A percentile compares a stretch with the other conserved stretches of the same genome.
phyloP scores from a whole-genome alignment of 176 grass and related monocot species.

The Hyparrhenia diplandra region DNA sequence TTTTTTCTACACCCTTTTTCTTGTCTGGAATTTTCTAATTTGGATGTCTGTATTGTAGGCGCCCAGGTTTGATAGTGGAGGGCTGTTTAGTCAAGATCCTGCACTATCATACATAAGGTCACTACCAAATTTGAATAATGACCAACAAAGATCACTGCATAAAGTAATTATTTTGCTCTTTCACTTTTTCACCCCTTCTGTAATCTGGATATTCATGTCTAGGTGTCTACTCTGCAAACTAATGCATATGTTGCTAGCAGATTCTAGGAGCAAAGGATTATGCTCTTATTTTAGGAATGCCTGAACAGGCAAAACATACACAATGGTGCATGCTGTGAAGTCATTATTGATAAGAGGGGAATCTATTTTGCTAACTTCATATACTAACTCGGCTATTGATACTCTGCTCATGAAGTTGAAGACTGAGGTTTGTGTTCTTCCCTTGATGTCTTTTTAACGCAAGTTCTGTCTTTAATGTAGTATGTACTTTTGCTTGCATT shows the following conservation, averaged over 20 bases:
- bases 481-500: neutral
- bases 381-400: conserved; percentile 99
- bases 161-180: conserved; percentile 56
- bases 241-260: conserved; percentile 44
- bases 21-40: conserved; percentile 23
- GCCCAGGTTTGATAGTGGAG: conserved; percentile 95
- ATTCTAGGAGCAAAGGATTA: conserved; percentile 98
- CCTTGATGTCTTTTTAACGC: neutral
- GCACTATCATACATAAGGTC: conserved; percentile 76
- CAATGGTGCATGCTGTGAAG: conserved; percentile 97
- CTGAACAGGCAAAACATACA: conserved; percentile 99
- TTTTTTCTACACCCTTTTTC: conserved; percentile 13
- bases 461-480: neutral
- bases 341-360: conserved; percentile 83
- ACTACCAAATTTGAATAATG: conserved; percentile 73
- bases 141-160: conserved; percentile 83
- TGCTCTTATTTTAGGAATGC: conserved; percentile 97
- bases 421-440: conserved; percentile 48
- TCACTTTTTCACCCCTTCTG: conserved; percentile 5
- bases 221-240: conserved; percentile 12
- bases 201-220: conserved; percentile 6
- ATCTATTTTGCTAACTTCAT: conserved; percentile 94
- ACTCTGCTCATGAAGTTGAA: conserved; percentile 98
- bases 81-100: conserved; percentile 84
- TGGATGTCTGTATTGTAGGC: conserved; percentile 53